Base-by-base conservation (phyloP, 331 rosid genomes). In the Malus hybrid region DNA sequence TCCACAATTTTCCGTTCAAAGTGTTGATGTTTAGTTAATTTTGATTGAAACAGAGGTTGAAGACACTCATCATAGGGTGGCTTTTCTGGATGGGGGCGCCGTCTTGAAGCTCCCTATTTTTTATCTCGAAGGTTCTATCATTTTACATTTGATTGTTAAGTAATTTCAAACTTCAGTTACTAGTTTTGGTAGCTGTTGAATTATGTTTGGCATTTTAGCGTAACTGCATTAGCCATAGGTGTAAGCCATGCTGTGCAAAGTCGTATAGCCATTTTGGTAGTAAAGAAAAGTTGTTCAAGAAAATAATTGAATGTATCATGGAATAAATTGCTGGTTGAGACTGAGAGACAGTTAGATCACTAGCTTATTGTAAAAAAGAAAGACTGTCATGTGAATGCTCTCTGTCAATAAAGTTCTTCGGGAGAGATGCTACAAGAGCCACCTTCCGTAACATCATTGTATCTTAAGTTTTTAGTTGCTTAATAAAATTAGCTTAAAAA, bases 71-170 rank as follows among this genome's bases (percentile, higher is more conserved):
- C 87, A 83, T 77, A 85, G 93, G 73, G 83, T 87, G 67, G 83
- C 96, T 36, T 87, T 94, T 82, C 79, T 94, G 86, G 99, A 94
- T 42, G 91, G 88, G 1, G 97, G 93, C n/a, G 91, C 96, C 57
- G 24, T 86, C 55, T 61, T 90, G 72, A 89, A 72, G 81, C 78
- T 94, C 75, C 97, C 97, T 16, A 84, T 94, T 36, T 92, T 94
- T 74, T 86, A 80, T 82, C 97, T 94, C 6, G 86, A 85, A 89
- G 99, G 99, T 92, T 76, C 26, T 30, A 7, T 19, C 5, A 63
- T 55, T 7, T 50, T 71, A 18, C 68, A 12, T 53, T 82, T 33
- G 5, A 19, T 68, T 36, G 44, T 68, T 30, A 6, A 28, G 16
- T 64, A 30, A 65, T 53, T 53, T 67, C 75, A 74, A 52, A 69